Evolutionary conservation across 371 early-diverging fungal genomes (phyloP), one percentile per base, ranked within the genome.

Genomic region (Rhizopus sp.): DNA sequence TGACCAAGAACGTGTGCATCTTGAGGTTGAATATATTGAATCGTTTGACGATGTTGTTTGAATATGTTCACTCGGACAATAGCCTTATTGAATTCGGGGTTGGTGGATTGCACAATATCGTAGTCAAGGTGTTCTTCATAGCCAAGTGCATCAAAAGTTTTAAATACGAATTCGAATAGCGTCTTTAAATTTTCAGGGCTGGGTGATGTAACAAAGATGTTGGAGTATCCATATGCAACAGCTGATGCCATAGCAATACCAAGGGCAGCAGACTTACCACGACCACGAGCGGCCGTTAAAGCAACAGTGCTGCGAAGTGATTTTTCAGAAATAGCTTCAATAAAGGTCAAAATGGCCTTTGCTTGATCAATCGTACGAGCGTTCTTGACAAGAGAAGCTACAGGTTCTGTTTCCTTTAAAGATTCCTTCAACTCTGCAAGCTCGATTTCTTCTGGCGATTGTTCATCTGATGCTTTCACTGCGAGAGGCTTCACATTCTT

Each of bases 201-300:
- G n/a, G 99, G 99, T 7, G 99, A 95, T 5, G 97, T 95, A 51
- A 99, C 93, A 73, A 97, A 98, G 59, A 99, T 96, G 72, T 97
- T 97, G 63, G 94, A 93, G 78, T 98, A 98, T n/a, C 98, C 98
- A 69, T 96, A 94, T 0, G 96, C 92, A 23, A 99, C 86, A 13
- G 99, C 99, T 2, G 95, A 88, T 1, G 99, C 95, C 70, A 99
- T 91, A 30, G 97, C 86, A 39, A 99, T 83, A 39, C 99, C 99
- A 41, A 99, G 82, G 0, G 99, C 90, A 0, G 99, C 99, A 10
- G 99, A 99, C 80, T 99, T 99, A 72, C 99, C 99, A 63, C 99
- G 90, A 70, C 99, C 99, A 84, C 99, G 93, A 33, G 92, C 86
- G 29, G 99, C 99, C 4, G 98, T 99, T 68, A 99, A 81, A 0